phyloP scores from a whole-genome alignment of 371 early-diverging fungal genomes.

The Lichtheimia ornata region DNA sequence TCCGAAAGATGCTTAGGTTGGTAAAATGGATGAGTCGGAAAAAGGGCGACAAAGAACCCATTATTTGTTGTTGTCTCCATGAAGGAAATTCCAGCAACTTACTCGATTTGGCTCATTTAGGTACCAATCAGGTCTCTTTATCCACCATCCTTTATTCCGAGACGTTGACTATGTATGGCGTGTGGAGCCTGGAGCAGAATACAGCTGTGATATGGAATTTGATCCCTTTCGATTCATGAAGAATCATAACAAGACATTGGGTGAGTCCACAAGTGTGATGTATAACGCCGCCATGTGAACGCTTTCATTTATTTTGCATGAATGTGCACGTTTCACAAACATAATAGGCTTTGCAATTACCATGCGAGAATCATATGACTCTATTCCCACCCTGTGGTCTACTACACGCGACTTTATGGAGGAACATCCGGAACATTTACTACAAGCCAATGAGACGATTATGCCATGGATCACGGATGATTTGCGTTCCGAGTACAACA shows the following conservation, averaged over 20 bases:
- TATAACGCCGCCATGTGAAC: no score
- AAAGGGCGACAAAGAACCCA: no score
- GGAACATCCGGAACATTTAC: conserved; percentile 8
- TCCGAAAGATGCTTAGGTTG: conserved; percentile 29
- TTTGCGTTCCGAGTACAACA: conserved; percentile 42
- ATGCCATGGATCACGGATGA: conserved; percentile 36
- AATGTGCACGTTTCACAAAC: not conserved
- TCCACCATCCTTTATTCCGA: conserved; percentile 72
- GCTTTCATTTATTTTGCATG: no score
- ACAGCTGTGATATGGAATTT: conserved; percentile 80
- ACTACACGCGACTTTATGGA: conserved; percentile 20
- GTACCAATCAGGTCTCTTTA: conserved; percentile 88
- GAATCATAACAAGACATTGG: conserved; percentile 79
- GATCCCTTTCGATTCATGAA: conserved; percentile 90
- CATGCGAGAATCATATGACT: conserved; percentile 10
- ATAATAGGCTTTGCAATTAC: conserved; percentile 24
- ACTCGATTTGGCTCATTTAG: conserved; percentile 26
- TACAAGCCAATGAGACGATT: conserved; percentile 19
- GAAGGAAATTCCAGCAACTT: not conserved
- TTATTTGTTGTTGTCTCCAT: no score
- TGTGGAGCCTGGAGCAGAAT: conserved; percentile 88
- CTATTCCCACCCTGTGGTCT: conserved; percentile 19
- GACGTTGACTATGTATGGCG: conserved; percentile 94
- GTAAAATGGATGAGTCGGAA: no score
- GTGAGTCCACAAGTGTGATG: conserved; percentile 18